Conservation (phyloP, 2,329 filamentous ascomycete species). For the Microsporum ferrugineum region DNA sequence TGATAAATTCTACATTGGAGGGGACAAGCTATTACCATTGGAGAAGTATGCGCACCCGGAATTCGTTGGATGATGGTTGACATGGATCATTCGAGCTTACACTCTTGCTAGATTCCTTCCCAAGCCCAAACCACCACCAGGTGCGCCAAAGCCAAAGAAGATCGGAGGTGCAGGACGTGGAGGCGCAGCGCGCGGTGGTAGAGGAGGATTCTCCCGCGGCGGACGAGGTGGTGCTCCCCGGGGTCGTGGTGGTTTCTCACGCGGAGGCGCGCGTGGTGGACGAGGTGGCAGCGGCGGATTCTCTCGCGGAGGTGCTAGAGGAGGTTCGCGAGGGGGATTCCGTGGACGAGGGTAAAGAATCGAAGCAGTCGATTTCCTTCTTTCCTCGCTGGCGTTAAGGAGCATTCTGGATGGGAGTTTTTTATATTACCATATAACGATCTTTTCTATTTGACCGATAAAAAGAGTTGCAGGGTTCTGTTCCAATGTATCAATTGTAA, state of each 20-base stretch:
- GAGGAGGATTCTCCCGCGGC: constrained; percentile 29
- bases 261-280: constrained; percentile 26
- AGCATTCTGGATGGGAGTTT: constrained; percentile 11
- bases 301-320: constrained; percentile 23
- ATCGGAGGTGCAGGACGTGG: constrained; percentile 49
- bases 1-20: constrained; percentile 93
- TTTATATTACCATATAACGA: background rate
- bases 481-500: background rate
- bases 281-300: constrained; percentile 33
- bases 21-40: constrained; percentile 86
- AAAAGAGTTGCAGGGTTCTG: background rate
- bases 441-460: background rate
- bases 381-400: constrained; percentile 15
- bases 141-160: constrained; percentile 58
- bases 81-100: background rate
- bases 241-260: constrained; percentile 42
- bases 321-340: constrained; percentile 26
- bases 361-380: background rate
- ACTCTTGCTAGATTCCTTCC: constrained; percentile 59
- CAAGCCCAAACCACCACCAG: constrained; percentile 66
- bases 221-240: constrained; percentile 34
- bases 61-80: background rate
- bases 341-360: constrained; percentile 18
- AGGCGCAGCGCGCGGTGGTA: constrained; percentile 33
- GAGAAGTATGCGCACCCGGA: constrained; percentile 50